Evolutionary conservation across 768 basidiomycete genomes (phyloP).

Genomic region (Paxillus involutus): DNA sequence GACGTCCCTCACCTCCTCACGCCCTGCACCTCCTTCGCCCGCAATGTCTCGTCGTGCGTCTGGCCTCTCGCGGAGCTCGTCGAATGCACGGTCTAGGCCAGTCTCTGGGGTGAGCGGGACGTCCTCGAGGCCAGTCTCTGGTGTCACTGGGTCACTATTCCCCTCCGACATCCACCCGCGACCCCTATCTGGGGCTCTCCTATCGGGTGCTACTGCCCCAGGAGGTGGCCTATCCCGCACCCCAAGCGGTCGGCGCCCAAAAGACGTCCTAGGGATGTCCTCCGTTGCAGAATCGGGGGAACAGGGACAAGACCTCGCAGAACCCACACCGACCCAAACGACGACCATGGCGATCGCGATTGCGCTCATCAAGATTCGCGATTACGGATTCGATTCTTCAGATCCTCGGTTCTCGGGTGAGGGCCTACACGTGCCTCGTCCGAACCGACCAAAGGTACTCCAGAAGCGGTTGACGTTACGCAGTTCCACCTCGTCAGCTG

Average conservation of each 20-base stretch:
- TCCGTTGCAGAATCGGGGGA: constrained; percentile 11
- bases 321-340: neutral
- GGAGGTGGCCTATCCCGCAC: constrained; percentile 8
- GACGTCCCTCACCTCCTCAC: constrained; percentile 43
- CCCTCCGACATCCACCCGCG: constrained; percentile 4
- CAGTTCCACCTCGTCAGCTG: constrained; percentile 23
- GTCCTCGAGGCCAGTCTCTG: constrained; percentile 21
- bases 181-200: constrained; percentile 7
- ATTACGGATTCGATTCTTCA: constrained; percentile 42
- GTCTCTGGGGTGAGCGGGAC: constrained; percentile 17
- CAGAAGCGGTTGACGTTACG: constrained; percentile 28
- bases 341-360: neutral
- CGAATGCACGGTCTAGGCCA: constrained; percentile 16
- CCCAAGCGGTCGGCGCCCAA: constrained; percentile 18
- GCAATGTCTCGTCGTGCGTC: constrained; percentile 46
- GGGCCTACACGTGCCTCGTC: constrained; percentile 41
- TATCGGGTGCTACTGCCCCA: neutral
- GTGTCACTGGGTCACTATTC: neutral
- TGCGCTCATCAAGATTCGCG: constrained; percentile 44
- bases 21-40: constrained; percentile 64
- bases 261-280: constrained; percentile 13
- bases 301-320: neutral
- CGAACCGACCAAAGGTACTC: constrained; percentile 33
- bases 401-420: constrained; percentile 46
- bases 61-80: constrained; percentile 26